Evolutionary conservation across 352 stramenopile genomes (phyloP).

Genomic region (Globisporangium okanoganense): DNA sequence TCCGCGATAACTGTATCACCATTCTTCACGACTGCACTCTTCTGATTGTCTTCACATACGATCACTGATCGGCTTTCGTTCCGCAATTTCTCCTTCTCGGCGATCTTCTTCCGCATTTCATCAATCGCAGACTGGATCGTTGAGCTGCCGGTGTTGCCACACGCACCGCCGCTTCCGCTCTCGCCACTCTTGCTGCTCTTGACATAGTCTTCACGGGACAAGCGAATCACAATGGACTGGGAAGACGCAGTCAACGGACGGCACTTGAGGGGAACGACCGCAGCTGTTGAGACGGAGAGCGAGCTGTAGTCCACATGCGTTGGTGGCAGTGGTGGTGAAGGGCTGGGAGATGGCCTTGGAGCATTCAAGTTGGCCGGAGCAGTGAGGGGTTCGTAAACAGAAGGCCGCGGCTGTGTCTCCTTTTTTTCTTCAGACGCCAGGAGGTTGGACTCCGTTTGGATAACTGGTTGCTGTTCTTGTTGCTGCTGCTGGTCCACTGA

Average conservation of each 20-base stretch:
- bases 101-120: constrained; percentile 53
- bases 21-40: background rate
- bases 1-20: background rate
- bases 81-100: constrained; percentile 37
- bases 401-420: background rate
- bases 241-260: constrained; percentile 57
- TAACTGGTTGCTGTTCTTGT: background rate
- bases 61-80: constrained; percentile 20
- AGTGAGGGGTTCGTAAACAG: background rate
- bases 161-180: background rate
- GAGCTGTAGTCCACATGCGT: constrained; percentile 4
- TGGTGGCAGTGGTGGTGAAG: background rate
- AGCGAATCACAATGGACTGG: constrained; percentile 66
- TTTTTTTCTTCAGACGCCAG: background rate
- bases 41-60: background rate
- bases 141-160: constrained; percentile 14
- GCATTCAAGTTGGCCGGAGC: background rate
- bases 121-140: constrained; percentile 41
- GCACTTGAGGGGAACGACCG: constrained; percentile 27
- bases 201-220: constrained; percentile 49
- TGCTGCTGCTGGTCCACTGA: constrained; percentile 5
- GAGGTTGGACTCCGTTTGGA: background rate
- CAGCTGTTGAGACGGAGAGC: background rate
- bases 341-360: background rate
- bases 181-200: constrained; percentile 19